Conservation (phyloP, 805 yeast genomes). For the Ogataea nonfermentans region DNA sequence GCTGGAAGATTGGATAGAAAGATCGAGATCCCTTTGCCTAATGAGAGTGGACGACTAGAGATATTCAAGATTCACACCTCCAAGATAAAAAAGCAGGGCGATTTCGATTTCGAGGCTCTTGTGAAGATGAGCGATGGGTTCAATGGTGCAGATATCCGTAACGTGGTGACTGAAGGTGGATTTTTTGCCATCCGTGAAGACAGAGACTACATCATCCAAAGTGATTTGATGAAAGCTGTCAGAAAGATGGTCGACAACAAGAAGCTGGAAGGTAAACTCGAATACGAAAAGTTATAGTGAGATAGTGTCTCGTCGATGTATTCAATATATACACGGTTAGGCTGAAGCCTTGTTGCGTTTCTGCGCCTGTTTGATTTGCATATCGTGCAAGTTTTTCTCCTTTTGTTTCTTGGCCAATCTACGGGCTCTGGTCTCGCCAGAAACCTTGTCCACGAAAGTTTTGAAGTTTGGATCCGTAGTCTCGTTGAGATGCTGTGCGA, state of each 20-base stretch:
- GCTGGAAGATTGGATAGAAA: conserved; percentile 97
- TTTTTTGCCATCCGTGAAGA: conserved; percentile 98
- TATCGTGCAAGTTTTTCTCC: conserved; percentile 21
- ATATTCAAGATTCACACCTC: conserved; percentile 91
- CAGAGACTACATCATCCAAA: conserved; percentile 89
- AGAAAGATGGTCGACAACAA: conserved; percentile 95
- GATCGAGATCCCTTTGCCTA: conserved; percentile 92
- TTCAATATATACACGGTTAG: conserved; percentile 11
- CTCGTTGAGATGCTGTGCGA: conserved; percentile 36
- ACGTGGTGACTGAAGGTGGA: conserved; percentile 97
- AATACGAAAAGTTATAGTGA: conserved; percentile 81
- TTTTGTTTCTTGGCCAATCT: conserved; percentile 19
- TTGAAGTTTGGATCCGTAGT: conserved; percentile 33
- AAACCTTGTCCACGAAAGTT: conserved; percentile 27
- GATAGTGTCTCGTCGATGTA: conserved; percentile 1
- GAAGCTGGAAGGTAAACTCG: conserved; percentile 94
- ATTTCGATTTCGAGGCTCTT: conserved; percentile 93
- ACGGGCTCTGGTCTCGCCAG: conserved; percentile 24
- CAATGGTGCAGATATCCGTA: conserved; percentile 97
- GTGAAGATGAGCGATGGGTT: conserved; percentile 99
- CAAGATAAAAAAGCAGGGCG: conserved; percentile 85
- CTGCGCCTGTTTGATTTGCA: conserved; percentile 23
- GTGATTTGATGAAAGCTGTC: conserved; percentile 96
- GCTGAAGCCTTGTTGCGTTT: conserved; percentile 24
- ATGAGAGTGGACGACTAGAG: conserved; percentile 92